These are phyloP conservation scores for Vitis cinerea DNA, from an alignment of 164 flowering plant genomes.

Conservation along the genomic window DNA sequence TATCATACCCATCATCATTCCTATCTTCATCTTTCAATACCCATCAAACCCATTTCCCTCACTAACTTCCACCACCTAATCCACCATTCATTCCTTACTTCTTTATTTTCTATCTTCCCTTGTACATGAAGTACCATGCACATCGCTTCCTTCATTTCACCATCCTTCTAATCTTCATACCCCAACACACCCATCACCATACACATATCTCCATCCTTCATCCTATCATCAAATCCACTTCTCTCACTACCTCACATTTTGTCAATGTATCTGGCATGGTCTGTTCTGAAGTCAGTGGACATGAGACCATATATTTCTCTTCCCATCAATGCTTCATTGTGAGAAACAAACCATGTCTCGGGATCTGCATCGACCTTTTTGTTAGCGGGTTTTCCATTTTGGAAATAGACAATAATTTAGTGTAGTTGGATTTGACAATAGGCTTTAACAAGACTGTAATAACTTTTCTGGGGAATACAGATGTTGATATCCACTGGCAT, in stretches of 20 bases:
- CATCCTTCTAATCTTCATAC: too few species aligned
- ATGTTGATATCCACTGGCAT: conserved; percentile 67
- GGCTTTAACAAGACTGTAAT: conserved; percentile 52
- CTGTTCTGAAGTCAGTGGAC: conserved; percentile 37
- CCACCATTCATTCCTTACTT: too few species aligned
- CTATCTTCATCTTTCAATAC: too few species aligned
- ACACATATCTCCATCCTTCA: too few species aligned
- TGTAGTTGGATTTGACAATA: conserved; percentile 63
- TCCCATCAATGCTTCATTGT: conserved; percentile 48
- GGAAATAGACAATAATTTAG: conserved; percentile 34
- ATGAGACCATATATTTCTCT: conserved; percentile 45
- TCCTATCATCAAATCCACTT: too few species aligned
- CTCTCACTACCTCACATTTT: conserved; percentile 32
- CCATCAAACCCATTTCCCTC: too few species aligned
- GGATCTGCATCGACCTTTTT: conserved; percentile 74
- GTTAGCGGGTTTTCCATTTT: conserved; percentile 73
- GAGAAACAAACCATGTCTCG: conserved; percentile 38
- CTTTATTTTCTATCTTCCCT: too few species aligned
- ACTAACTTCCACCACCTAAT: too few species aligned
- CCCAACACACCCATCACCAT: too few species aligned
- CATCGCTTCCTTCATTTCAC: too few species aligned
- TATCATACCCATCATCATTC: too few species aligned
- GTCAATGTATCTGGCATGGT: conserved; percentile 64
- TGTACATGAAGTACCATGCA: too few species aligned
- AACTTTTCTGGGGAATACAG: conserved; percentile 80